Percentiles rank a stretch among this genome's conserved stretches.
These are phyloP conservation scores for Microthlaspi erraticum DNA, from an alignment of 345 rosid species.

Conservation along the genomic window DNA sequence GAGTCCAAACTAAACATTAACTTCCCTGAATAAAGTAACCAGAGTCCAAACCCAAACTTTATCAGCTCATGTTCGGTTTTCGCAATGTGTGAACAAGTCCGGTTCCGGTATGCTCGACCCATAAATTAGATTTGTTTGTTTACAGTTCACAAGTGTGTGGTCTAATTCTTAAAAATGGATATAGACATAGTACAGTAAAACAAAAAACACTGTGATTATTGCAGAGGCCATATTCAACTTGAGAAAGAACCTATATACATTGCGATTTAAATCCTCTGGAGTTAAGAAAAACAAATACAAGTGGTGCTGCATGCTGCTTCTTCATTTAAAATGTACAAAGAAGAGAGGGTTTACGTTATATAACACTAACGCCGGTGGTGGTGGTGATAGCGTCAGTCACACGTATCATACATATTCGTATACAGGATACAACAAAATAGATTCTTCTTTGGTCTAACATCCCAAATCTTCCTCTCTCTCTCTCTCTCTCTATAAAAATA, in stretches of 20 bases:
- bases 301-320: conserved; percentile 5
- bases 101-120: neutral
- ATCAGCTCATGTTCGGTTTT: no score
- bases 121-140: neutral
- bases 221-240: neutral
- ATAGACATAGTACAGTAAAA: no score
- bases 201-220: no score
- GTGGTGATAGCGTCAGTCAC: conserved; percentile 35
- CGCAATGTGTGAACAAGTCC: no score
- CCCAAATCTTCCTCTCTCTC: conserved; percentile 2
- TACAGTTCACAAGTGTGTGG: neutral
- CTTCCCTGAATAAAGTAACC: no score
- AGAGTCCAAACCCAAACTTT: no score
- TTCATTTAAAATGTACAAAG: conserved; percentile 36
- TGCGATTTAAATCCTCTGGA: neutral
- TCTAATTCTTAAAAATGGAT: no score
- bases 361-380: conserved; percentile 26
- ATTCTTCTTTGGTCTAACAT: conserved; percentile 31
- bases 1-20: no score
- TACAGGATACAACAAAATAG: conserved; percentile 23
- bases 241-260: neutral
- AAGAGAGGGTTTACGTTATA: conserved; percentile 23
- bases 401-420: conserved; percentile 30
- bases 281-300: neutral
- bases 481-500: neutral